Percentiles rank a stretch among this genome's conserved stretches.
Conservation (phyloP, 2,329 filamentous ascomycete genomes). For the Colletotrichum nymphaeae region DNA sequence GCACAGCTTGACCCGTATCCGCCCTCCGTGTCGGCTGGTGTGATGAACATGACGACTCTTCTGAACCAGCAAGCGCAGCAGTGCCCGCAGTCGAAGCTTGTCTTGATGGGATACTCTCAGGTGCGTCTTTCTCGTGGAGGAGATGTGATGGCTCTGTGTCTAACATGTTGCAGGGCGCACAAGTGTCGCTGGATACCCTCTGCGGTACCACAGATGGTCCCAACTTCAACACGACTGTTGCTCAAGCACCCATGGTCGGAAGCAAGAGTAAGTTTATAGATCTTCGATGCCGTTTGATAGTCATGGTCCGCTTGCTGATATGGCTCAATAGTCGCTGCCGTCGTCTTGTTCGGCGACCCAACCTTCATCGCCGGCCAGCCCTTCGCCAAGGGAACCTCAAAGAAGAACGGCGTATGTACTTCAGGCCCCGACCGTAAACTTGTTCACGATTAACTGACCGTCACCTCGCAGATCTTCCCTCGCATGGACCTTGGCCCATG, state of each 20-base stretch:
- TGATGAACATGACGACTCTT: constrained; percentile 43
- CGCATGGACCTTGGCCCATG: constrained; percentile 21
- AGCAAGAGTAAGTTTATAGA: constrained; percentile 44
- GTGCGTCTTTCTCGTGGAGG: constrained; percentile 32
- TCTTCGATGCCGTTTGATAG: not conserved
- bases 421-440: fast-evolving
- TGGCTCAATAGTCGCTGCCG: constrained; percentile 48
- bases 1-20: constrained; percentile 48
- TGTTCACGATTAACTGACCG: not conserved
- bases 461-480: constrained; percentile 14
- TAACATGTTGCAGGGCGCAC: constrained; percentile 47
- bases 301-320: not conserved
- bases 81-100: constrained; percentile 53
- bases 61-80: constrained; percentile 46
- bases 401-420: constrained; percentile 49
- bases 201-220: constrained; percentile 48
- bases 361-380: constrained; percentile 48
- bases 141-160: not conserved
- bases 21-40: constrained; percentile 49
- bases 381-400: constrained; percentile 51
- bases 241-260: constrained; percentile 43
- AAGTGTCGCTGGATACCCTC: constrained; percentile 50
- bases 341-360: constrained; percentile 55
- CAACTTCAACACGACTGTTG: constrained; percentile 38
- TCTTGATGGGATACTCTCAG: constrained; percentile 56